Percentiles rank a stretch among this genome's conserved stretches.
These are phyloP conservation scores for Aciculosporium take DNA, from an alignment of 2,329 filamentous ascomycete species.

Conservation along the genomic window DNA sequence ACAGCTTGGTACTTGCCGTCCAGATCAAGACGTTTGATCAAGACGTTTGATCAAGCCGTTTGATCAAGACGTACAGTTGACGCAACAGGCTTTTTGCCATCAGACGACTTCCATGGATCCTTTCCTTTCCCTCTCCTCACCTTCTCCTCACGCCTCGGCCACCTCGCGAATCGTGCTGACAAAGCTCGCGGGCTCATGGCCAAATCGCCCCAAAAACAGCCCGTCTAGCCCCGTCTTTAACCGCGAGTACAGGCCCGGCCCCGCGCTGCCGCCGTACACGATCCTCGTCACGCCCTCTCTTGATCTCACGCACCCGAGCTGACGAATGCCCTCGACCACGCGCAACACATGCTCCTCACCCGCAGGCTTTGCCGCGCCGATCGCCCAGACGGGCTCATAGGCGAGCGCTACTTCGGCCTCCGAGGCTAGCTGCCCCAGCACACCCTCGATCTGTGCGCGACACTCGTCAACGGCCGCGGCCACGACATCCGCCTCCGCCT, in stretches of 20 bases:
- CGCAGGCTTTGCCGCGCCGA: constrained; percentile 60
- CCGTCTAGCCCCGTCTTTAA: constrained; percentile 61
- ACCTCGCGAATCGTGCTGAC: constrained; percentile 61
- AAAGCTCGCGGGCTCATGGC: constrained; percentile 60
- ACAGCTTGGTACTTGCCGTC: too few species aligned
- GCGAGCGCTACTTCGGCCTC: constrained; percentile 60
- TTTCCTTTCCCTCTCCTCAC: too few species aligned
- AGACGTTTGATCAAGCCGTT: too few species aligned
- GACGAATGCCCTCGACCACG: constrained; percentile 51
- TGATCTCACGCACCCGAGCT: constrained; percentile 32
- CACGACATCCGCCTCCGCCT: constrained; percentile 34
- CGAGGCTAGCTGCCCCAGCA: constrained; percentile 45
- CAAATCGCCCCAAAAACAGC: constrained; percentile 69
- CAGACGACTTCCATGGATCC: too few species aligned
- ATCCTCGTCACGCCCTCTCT: constrained; percentile 50
- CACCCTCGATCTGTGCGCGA: constrained; percentile 46
- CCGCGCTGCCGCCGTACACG: constrained; percentile 71
- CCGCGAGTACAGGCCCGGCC: constrained; percentile 58
- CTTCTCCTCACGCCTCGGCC: constrained; percentile 26
- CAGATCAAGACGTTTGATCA: too few species aligned
- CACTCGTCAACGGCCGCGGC: constrained; percentile 53
- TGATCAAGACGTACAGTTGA: too few species aligned
- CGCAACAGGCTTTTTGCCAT: too few species aligned
- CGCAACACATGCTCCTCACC: constrained; percentile 56
- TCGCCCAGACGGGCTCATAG: constrained; percentile 84